Conservation (phyloP, 441 rosid species). For the Aquilaria agallochum region DNA sequence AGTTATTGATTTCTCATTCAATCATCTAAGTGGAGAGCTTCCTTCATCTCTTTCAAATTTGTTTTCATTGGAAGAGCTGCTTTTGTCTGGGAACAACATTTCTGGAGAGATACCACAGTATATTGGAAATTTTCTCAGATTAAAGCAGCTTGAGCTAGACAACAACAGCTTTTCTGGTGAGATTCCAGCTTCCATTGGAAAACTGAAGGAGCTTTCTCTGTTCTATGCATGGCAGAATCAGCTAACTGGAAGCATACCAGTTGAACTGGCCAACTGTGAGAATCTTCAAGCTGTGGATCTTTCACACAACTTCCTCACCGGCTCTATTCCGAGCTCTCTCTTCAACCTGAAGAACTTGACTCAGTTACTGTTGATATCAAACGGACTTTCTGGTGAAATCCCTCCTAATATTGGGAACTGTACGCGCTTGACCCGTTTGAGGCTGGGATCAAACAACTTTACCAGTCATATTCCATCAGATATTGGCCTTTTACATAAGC, state of each 20-base stretch:
- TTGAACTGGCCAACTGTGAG: conserved; percentile 47
- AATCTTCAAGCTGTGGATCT: conserved; percentile 66
- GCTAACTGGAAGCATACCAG: conserved; percentile 56
- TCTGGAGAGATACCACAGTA: conserved; percentile 49
- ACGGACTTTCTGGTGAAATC: conserved; percentile 50
- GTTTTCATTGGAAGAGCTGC: conserved; percentile 51
- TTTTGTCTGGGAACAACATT: conserved; percentile 49
- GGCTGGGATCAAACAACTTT: conserved; percentile 59
- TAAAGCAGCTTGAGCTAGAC: conserved; percentile 67
- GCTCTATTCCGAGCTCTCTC: conserved; percentile 55
- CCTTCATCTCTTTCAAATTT: conserved; percentile 42
- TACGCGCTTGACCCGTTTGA: conserved; percentile 49
- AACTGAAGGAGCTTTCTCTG: conserved; percentile 49
- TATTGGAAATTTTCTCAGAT: conserved; percentile 39
- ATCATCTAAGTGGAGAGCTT: conserved; percentile 40
- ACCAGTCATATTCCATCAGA: conserved; percentile 47
- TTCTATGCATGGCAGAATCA: conserved; percentile 77
- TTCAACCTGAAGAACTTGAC: conserved; percentile 56
- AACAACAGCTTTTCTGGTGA: conserved; percentile 49
- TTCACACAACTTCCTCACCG: conserved; percentile 57
- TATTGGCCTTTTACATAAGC: conserved; percentile 37
- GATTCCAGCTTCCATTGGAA: conserved; percentile 53
- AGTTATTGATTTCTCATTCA: conserved; percentile 63
- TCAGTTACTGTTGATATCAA: conserved; percentile 61
- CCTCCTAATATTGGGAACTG: conserved; percentile 57